Evolutionary conservation across 805 yeast species (phyloP).

Genomic region (Dipodascus albidus): DNA sequence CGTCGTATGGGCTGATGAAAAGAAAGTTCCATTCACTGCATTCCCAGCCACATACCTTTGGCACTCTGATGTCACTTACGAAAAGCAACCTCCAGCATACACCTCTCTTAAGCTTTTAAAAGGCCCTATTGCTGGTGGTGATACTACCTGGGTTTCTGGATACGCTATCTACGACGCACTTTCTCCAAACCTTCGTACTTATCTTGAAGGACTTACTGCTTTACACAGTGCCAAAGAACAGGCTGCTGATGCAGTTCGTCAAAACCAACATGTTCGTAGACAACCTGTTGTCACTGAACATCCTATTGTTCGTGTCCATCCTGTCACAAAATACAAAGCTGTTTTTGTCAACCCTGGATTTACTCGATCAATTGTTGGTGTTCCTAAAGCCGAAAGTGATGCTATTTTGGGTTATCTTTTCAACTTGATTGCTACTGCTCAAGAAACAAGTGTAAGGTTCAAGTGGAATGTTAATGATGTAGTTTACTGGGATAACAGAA

Average conservation of each 20-base stretch:
- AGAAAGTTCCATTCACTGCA: conserved; percentile 14
- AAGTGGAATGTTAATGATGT: conserved; percentile 59
- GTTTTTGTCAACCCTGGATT: conserved; percentile 51
- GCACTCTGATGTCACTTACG: conserved; percentile 72
- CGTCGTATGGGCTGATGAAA: conserved; percentile 42
- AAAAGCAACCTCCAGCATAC: conserved; percentile 49
- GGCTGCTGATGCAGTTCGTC: conserved; percentile 41
- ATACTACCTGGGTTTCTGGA: conserved; percentile 43
- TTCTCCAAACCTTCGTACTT: conserved; percentile 38
- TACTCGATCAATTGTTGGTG: conserved; percentile 51
- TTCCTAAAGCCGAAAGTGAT: conserved; percentile 58
- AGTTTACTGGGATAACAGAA: conserved; percentile 69
- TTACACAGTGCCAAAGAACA: conserved; percentile 24
- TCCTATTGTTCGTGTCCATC: conserved; percentile 63
- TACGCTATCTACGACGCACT: conserved; percentile 47
- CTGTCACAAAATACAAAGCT: conserved; percentile 53
- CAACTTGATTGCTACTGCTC: conserved; percentile 38
- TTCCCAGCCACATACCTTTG: conserved; percentile 29
- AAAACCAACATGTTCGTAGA: conserved; percentile 59
- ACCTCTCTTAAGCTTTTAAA: conserved; percentile 10
- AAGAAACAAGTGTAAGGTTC: conserved; percentile 59
- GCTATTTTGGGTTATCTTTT: conserved; percentile 43
- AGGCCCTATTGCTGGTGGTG: conserved; percentile 39
- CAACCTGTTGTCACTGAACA: conserved; percentile 50
- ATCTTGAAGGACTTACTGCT: conserved; percentile 42